These are phyloP conservation scores for Tuber aestivum DNA, from an alignment of 495 filamentous ascomycete genomes.

Conservation along the genomic window DNA sequence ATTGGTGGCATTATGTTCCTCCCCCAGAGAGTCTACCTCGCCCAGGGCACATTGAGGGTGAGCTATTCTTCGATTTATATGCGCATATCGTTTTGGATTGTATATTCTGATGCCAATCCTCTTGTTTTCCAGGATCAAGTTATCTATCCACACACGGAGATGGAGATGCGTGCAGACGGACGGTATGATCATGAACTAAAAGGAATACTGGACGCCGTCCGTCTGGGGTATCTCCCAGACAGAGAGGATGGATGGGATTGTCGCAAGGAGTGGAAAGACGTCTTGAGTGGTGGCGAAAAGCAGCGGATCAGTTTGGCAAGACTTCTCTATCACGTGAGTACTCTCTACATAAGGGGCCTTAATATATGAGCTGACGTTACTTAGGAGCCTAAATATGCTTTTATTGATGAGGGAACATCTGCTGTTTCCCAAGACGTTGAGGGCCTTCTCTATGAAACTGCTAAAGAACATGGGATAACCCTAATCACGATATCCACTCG, in stretches of 20 bases:
- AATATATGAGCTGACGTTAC: constrained; percentile 12
- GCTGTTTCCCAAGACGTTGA: constrained; percentile 93
- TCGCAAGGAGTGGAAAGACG: constrained; percentile 96
- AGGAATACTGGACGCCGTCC: constrained; percentile 70
- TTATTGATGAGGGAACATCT: constrained; percentile 91
- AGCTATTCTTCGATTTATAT: neutral
- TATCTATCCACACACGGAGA: constrained; percentile 91
- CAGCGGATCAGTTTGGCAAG: constrained; percentile 87
- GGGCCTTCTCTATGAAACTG: constrained; percentile 82
- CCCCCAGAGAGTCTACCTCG: constrained; percentile 88
- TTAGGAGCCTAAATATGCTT: constrained; percentile 72
- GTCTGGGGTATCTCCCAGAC: constrained; percentile 78
- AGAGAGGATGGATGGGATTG: constrained; percentile 97
- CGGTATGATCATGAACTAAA: constrained; percentile 68
- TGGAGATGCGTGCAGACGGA: constrained; percentile 82
- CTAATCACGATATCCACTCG: constrained; percentile 85
- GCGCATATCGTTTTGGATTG: neutral
- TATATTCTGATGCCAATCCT: neutral
- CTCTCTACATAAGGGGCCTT: neutral
- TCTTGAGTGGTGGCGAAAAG: constrained; percentile 95
- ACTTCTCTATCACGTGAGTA: constrained; percentile 72
- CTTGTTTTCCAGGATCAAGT: constrained; percentile 70
- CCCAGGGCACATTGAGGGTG: constrained; percentile 69
- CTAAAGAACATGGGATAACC: constrained; percentile 78
- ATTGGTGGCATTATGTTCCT: constrained; percentile 96